These are phyloP conservation scores for Mucor piriformis DNA, from an alignment of 371 early-diverging fungal species.

Conservation along the genomic window DNA sequence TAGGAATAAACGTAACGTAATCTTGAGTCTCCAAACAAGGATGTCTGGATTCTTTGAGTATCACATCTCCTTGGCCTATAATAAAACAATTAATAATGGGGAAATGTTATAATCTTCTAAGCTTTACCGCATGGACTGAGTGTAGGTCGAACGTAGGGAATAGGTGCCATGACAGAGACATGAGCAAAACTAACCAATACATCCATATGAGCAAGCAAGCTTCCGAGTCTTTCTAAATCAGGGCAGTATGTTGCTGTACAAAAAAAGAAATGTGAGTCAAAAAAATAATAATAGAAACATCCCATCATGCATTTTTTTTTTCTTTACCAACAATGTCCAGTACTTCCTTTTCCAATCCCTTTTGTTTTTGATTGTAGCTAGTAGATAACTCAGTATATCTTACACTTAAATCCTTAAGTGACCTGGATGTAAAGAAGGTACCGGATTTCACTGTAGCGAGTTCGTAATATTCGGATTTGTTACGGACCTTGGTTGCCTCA, in stretches of 20 bases:
- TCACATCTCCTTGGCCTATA: constrained; percentile 64
- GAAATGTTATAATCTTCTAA: background rate
- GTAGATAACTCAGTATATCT: constrained; percentile 53
- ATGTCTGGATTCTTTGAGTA: constrained; percentile 78
- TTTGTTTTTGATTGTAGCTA: constrained; percentile 73
- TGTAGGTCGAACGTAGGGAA: constrained; percentile 82
- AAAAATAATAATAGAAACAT: too few relatives aligned
- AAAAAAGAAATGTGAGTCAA: too few relatives aligned
- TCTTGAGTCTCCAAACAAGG: constrained; percentile 96
- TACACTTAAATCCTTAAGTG: constrained; percentile 60
- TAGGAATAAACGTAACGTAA: constrained; percentile 91
- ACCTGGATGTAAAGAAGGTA: constrained; percentile 81
- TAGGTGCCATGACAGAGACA: constrained; percentile 82
- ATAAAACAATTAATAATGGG: background rate
- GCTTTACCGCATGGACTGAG: constrained; percentile 55
- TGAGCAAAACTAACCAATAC: constrained; percentile 90
- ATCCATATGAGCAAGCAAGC: constrained; percentile 82
- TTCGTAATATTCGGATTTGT: constrained; percentile 77
- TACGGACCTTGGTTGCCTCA: constrained; percentile 45
- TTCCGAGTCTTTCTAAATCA: constrained; percentile 77
- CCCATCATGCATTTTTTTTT: background rate
- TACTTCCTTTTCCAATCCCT: constrained; percentile 81
- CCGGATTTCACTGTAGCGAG: constrained; percentile 91
- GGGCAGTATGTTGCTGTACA: constrained; percentile 78
- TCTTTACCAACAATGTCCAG: constrained; percentile 71